Percentiles rank a stretch among this genome's conserved stretches.
These are phyloP conservation scores for Paraconiothyrium brasiliense DNA, from an alignment of 2,329 filamentous ascomycete genomes.

Conservation along the genomic window DNA sequence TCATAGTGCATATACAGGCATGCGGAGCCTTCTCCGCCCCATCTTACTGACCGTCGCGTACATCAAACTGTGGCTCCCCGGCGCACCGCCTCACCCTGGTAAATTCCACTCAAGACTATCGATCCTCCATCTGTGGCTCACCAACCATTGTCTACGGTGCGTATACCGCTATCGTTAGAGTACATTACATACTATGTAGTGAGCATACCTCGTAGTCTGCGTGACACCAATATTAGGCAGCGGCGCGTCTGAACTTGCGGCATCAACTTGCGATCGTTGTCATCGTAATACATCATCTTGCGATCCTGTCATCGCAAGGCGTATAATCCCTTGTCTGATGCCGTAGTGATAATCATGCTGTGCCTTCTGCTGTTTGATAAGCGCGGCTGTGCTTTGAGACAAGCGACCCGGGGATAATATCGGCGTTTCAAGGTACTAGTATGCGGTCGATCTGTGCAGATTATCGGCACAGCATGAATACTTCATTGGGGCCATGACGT, in stretches of 20 bases:
- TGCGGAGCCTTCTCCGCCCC: conserved; percentile 2
- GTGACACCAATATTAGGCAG: no score
- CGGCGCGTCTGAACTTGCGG: not conserved
- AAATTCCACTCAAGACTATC: not conserved
- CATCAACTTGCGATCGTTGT: not conserved
- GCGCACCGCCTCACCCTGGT: not conserved
- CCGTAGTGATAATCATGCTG: not conserved
- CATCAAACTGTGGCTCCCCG: conserved; percentile 2
- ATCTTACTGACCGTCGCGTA: not conserved
- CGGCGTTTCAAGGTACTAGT: not conserved
- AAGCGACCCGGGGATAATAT: not conserved
- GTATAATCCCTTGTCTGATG: not conserved
- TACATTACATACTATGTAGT: not conserved
- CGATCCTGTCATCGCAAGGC: not conserved
- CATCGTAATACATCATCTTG: not conserved
- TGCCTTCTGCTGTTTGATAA: not conserved
- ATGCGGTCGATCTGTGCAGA: not conserved
- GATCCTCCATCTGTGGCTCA: conserved; percentile 1
- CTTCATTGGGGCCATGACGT: conserved; percentile 1
- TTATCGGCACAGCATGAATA: not conserved
- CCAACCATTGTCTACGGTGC: conserved; percentile 3
- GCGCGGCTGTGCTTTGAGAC: not conserved
- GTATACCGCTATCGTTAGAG: not conserved
- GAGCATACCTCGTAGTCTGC: no score
- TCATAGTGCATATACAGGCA: not conserved